Percentiles rank a stretch among this genome's conserved stretches.
phyloP scores from a whole-genome alignment of 129 eudicot genomes.

The Flaveria trinervia region DNA sequence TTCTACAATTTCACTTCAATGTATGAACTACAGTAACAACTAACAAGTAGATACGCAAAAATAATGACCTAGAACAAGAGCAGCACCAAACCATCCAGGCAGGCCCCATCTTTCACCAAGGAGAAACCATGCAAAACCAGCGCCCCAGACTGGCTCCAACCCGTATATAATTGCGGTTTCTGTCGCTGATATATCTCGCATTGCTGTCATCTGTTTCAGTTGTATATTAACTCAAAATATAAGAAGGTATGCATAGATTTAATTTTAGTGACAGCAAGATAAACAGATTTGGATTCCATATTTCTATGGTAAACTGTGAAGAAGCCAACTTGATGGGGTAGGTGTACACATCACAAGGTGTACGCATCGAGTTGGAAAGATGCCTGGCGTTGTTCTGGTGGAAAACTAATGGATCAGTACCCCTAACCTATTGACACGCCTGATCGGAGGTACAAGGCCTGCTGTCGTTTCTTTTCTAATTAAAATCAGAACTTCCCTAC shows the following conservation, averaged over 20 bases:
- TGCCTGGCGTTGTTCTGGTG: no score
- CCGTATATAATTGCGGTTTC: slow-evolving; percentile 91
- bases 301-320: not conserved
- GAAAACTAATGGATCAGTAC: no score
- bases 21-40: not conserved
- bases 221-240: not conserved
- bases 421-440: no score
- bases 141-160: slow-evolving; percentile 95
- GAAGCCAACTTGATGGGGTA: not conserved
- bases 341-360: no score
- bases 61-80: slow-evolving; percentile 62
- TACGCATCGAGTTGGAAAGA: no score
- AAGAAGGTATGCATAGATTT: not conserved
- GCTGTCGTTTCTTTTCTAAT: not conserved
- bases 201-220: slow-evolving; percentile 72
- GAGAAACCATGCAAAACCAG: slow-evolving; percentile 96
- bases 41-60: not conserved
- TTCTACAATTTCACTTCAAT: not conserved
- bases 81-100: slow-evolving; percentile 92
- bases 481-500: not conserved
- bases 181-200: slow-evolving; percentile 85
- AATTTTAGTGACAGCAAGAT: not conserved
- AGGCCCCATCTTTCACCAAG: slow-evolving; percentile 94
- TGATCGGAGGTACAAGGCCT: not conserved
- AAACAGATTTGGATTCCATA: not conserved